Evolutionary conservation across 148 eudicot species (phyloP).

Genomic region (Diospyros kaki): DNA sequence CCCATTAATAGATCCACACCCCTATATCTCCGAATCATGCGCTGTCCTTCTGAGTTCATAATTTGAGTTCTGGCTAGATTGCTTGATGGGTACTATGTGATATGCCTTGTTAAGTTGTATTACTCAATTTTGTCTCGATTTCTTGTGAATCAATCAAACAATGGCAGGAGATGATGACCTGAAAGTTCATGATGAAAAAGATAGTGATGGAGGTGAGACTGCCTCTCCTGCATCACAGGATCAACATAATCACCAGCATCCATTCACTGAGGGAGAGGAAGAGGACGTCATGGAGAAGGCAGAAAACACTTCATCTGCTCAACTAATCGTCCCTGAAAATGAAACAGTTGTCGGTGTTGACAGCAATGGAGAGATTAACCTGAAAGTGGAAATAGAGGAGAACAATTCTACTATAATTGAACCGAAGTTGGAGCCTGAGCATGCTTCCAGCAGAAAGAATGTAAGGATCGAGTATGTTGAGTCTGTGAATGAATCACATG

Average conservation of each 20-base stretch:
- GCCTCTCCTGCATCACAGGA: conserved; percentile 40
- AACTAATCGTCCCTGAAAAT: conserved; percentile 11
- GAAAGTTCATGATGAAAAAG: conserved; percentile 44
- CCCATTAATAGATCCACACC: neutral
- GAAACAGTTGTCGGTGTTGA: conserved; percentile 6
- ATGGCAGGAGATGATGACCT: conserved; percentile 58
- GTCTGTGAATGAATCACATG: conserved; percentile 11
- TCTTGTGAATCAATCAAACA: conserved; percentile 35
- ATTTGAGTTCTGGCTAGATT: conserved; percentile 21
- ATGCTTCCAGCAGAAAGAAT: conserved; percentile 22
- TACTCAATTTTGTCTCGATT: conserved; percentile 4
- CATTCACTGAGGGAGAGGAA: conserved; percentile 29
- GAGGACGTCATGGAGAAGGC: conserved; percentile 26
- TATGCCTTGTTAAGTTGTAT: conserved; percentile 13
- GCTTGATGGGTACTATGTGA: conserved; percentile 19
- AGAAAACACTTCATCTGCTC: conserved; percentile 20
- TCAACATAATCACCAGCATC: conserved; percentile 23
- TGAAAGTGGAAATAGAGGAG: conserved; percentile 21
- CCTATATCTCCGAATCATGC: conserved; percentile 2
- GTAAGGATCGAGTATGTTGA: conserved; percentile 18
- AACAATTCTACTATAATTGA: conserved; percentile 23
- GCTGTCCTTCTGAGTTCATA: neutral
- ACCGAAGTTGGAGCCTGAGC: conserved; percentile 28
- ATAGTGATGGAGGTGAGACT: conserved; percentile 47
- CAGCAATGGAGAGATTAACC: conserved; percentile 17